Percentiles rank a stretch among this genome's conserved stretches.
Evolutionary conservation across 768 basidiomycete species (phyloP).

Genomic region (Hygrocybe punicea): DNA sequence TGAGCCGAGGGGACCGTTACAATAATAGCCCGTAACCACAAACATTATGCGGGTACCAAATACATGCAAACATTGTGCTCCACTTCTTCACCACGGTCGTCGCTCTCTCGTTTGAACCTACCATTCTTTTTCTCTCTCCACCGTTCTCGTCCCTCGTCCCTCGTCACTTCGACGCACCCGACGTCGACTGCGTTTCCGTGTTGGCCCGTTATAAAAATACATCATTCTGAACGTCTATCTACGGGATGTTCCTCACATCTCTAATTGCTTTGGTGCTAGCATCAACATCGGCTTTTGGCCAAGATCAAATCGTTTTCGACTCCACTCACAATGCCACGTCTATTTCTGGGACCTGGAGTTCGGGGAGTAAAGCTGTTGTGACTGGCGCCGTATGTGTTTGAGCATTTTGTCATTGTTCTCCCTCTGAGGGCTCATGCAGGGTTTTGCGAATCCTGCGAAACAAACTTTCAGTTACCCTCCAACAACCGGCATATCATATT

Average conservation of each 20-base stretch:
- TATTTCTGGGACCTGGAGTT: slow-evolving; percentile 81
- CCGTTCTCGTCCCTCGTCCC: not conserved
- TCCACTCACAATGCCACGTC: slow-evolving; percentile 60
- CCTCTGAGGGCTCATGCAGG: slow-evolving; percentile 39
- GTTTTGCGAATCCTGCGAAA: slow-evolving; percentile 82
- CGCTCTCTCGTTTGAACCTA: not conserved
- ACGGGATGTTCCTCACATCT: slow-evolving; percentile 41
- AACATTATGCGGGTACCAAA: not conserved
- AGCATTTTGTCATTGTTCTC: slow-evolving; percentile 5
- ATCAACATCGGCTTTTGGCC: slow-evolving; percentile 33
- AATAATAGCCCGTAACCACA: too few species aligned
- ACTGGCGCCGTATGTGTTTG: slow-evolving; percentile 76
- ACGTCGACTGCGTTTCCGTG: not conserved
- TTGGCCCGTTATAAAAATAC: not conserved
- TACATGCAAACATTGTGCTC: not conserved
- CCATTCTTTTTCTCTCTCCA: not conserved
- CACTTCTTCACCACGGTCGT: not conserved
- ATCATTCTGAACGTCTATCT: not conserved
- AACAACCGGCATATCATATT: slow-evolving; percentile 83
- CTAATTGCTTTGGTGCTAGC: slow-evolving; percentile 37
- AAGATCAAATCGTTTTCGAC: slow-evolving; percentile 41
- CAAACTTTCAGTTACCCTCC: slow-evolving; percentile 77
- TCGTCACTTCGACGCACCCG: not conserved
- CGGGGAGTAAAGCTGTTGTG: slow-evolving; percentile 68
- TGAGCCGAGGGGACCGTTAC: too few species aligned